phyloP scores from a whole-genome alignment of 1,284 basidiomycete genomes.

The Nidula niveotomentosa region DNA sequence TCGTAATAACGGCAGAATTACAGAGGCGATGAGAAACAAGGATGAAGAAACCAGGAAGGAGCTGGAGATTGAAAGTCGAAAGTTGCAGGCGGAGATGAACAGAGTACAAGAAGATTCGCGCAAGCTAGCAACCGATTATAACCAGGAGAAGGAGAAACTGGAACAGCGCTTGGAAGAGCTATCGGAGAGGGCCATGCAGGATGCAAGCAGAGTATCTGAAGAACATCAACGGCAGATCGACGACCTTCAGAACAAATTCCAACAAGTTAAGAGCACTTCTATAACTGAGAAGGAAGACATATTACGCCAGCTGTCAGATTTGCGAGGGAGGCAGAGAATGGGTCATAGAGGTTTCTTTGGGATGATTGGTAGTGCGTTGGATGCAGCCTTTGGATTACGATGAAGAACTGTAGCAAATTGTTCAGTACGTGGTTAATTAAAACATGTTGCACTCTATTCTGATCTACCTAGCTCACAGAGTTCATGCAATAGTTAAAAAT shows the following conservation, averaged over 20 bases:
- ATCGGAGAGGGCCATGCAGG: constrained; percentile 18
- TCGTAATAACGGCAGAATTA: neutral
- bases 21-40: constrained; percentile 29
- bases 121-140: constrained; percentile 28
- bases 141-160: constrained; percentile 27
- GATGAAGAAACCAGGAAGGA: constrained; percentile 36
- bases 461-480: too few relatives aligned
- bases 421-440: too few relatives aligned
- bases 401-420: neutral
- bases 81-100: constrained; percentile 24
- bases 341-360: constrained; percentile 10
- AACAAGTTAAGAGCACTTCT: constrained; percentile 4
- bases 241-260: constrained; percentile 11
- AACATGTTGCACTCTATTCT: too few relatives aligned
- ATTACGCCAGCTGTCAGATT: constrained; percentile 7
- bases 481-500: too few relatives aligned
- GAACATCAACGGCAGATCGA: constrained; percentile 13
- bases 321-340: constrained; percentile 4
- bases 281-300: constrained; percentile 13
- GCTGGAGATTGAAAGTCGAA: constrained; percentile 34
- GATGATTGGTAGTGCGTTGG: constrained; percentile 12
- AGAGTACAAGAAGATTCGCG: constrained; percentile 21
- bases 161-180: constrained; percentile 18
- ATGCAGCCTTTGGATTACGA: constrained; percentile 6
- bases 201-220: constrained; percentile 1